Conservation (phyloP, 257 asterid species). For the Solanum lignicaule region DNA sequence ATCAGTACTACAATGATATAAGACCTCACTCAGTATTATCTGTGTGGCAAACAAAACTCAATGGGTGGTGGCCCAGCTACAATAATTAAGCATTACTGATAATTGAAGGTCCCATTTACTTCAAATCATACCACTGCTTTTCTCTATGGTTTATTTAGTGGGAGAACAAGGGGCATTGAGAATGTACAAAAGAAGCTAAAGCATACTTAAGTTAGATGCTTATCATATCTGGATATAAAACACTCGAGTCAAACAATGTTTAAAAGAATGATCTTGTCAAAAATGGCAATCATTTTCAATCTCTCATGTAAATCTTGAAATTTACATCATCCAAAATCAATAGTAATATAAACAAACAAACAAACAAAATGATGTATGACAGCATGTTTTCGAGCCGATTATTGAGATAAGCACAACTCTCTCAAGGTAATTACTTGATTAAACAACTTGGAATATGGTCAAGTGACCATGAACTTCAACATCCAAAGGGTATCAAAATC, state of each 20-base stretch:
- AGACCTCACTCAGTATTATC: constrained; percentile 2
- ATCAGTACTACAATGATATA: constrained; percentile 12
- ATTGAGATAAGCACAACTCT: background rate
- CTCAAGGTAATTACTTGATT: background rate
- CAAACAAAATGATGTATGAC: background rate
- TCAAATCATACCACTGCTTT: background rate
- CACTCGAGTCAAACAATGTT: background rate
- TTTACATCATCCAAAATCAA: background rate
- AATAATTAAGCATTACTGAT: constrained; percentile 17
- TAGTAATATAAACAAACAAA: background rate
- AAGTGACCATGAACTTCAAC: background rate
- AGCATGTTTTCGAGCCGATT: background rate
- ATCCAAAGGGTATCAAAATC: background rate
- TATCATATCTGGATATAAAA: background rate
- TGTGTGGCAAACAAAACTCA: constrained; percentile 29
- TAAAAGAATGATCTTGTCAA: background rate
- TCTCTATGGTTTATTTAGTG: background rate
- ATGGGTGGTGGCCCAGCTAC: constrained; percentile 46
- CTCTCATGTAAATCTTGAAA: background rate
- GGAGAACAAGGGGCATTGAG: background rate
- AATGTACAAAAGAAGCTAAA: background rate
- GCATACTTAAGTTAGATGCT: background rate
- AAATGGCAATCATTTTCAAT: background rate
- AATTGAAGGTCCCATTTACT: background rate
- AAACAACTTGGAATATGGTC: background rate